A percentile compares a stretch with the other conserved stretches of the same genome.
These are phyloP conservation scores for Mycena leptocephala DNA, from an alignment of 768 basidiomycete species.

Conservation along the genomic window DNA sequence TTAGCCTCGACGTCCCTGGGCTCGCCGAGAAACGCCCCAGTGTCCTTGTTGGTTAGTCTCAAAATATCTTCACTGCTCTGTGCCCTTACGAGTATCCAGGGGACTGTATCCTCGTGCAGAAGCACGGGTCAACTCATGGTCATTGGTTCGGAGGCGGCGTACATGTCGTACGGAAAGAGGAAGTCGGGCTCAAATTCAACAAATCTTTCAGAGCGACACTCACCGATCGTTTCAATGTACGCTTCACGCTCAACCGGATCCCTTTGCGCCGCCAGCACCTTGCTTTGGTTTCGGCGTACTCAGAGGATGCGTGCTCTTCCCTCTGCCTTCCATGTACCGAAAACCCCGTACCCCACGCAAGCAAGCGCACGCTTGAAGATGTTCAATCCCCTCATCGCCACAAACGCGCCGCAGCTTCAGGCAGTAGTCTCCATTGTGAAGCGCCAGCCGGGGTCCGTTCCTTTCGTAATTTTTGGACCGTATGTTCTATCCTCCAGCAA, in stretches of 20 bases:
- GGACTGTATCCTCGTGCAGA: slow-evolving; percentile 69
- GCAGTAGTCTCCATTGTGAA: slow-evolving; percentile 65
- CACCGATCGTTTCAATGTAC: slow-evolving; percentile 62
- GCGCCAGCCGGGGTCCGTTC: slow-evolving; percentile 62
- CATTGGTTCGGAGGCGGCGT: slow-evolving; percentile 76
- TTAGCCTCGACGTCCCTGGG: slow-evolving; percentile 63
- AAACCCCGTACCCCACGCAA: slow-evolving; percentile 25
- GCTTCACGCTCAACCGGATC: slow-evolving; percentile 72
- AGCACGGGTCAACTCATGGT: slow-evolving; percentile 52
- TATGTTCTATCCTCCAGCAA: slow-evolving; percentile 51
- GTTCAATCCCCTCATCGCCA: slow-evolving; percentile 60
- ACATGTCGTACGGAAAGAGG: slow-evolving; percentile 62
- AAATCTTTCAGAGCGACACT: slow-evolving; percentile 55
- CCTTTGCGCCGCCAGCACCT: slow-evolving; percentile 74
- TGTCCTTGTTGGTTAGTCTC: slow-evolving; percentile 67
- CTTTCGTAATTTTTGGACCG: slow-evolving; percentile 78
- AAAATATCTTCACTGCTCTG: neutral
- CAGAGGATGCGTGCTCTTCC: slow-evolving; percentile 68
- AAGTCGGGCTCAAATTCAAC: slow-evolving; percentile 70
- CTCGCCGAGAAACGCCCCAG: slow-evolving; percentile 73
- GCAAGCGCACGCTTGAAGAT: slow-evolving; percentile 39
- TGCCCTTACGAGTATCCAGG: slow-evolving; percentile 49
- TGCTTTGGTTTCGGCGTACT: slow-evolving; percentile 65
- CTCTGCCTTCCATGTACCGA: slow-evolving; percentile 49
- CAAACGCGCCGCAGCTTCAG: slow-evolving; percentile 64